Base-by-base conservation (phyloP, 495 filamentous ascomycete genomes). In the Annulohypoxylon maeteangense region DNA sequence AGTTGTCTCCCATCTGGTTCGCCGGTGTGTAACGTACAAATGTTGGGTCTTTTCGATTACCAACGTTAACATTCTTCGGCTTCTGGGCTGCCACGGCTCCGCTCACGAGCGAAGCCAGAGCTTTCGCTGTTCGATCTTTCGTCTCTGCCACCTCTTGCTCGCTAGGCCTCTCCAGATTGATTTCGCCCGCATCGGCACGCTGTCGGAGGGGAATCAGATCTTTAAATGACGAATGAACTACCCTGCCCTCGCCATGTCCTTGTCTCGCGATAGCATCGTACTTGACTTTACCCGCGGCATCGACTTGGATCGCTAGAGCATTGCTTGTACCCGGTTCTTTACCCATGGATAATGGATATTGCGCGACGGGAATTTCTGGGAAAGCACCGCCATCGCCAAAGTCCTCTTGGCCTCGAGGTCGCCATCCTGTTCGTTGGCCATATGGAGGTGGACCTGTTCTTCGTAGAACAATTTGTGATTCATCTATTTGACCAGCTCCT, bases 311-410 rank as follows among this genome's bases (percentile, higher is more conserved):
- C 8, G 93, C 91, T 31, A 99, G 89, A 51, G 95, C 93, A 79
- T 97, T 98, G 55, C 92, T 94, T 5, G 84, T 90, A 3, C 86
- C 85, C 1, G 90, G 81, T 16, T 86, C 83, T 79, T 94, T 95
- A 36, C 95, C 96, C 94, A 97, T 96, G 65, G 95, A 91, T 34
- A 96, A 89, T 45, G 95, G 95, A 76, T 99, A 99, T 74, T 99
- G 95, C 25, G 95, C 95, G 50, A 98, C 88, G 23, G 91, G 89
- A 47, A 99, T 90, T 78, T 99, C 95, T 34, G 95, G 75, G 14
- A 98, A 99, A 53, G 95, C 94, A 74, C 95, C 95, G 63, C 95
- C 95, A 84, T 98, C 94, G 74, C 92, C 94, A 81, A 92, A 98
- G 80, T 98, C 96, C 79, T 98, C 94, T 70, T 94, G 89, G 34